phyloP scores from a whole-genome alignment of 352 stramenopile genomes.

The Phytophthora uliginosa region DNA sequence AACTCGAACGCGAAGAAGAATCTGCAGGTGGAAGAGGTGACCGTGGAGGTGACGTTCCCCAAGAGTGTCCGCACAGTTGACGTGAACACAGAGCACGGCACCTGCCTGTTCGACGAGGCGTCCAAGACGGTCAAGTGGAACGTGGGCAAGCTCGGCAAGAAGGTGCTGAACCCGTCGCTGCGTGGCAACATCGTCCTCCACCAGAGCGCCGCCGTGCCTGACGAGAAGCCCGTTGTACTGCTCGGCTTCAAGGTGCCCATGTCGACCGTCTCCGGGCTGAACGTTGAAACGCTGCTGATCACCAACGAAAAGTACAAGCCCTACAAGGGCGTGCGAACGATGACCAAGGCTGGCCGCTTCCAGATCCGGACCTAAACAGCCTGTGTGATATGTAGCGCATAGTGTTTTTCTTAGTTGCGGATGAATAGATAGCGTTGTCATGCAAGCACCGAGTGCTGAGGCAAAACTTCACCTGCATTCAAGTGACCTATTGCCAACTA shows the following conservation, averaged over 20 bases:
- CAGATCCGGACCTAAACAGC: slow-evolving; percentile 92
- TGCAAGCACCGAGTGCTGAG: slow-evolving; percentile 14
- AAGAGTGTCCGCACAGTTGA: slow-evolving; percentile 96
- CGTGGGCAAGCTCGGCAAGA: slow-evolving; percentile 95
- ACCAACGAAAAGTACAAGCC: slow-evolving; percentile 98
- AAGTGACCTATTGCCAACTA: neutral
- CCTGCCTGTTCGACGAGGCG: slow-evolving; percentile 96
- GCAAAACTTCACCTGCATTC: neutral
- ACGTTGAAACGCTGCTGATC: slow-evolving; percentile 96
- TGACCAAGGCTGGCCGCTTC: slow-evolving; percentile 97
- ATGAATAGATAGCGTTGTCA: slow-evolving; percentile 40
- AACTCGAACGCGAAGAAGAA: slow-evolving; percentile 86
- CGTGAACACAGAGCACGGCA: slow-evolving; percentile 94
- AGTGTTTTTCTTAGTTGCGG: slow-evolving; percentile 27
- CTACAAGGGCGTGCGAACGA: slow-evolving; percentile 98
- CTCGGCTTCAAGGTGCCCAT: slow-evolving; percentile 98
- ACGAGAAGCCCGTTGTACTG: slow-evolving; percentile 96
- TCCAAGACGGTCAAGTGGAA: slow-evolving; percentile 96
- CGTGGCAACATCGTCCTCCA: slow-evolving; percentile 95
- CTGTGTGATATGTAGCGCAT: slow-evolving; percentile 21
- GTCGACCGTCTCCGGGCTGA: slow-evolving; percentile 96
- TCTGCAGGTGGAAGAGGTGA: slow-evolving; percentile 92
- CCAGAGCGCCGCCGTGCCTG: slow-evolving; percentile 77
- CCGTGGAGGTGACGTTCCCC: slow-evolving; percentile 97
- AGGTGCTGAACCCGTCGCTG: slow-evolving; percentile 87